Base-by-base conservation (phyloP, 768 basidiomycete species). In the Calvatia gigantea region DNA sequence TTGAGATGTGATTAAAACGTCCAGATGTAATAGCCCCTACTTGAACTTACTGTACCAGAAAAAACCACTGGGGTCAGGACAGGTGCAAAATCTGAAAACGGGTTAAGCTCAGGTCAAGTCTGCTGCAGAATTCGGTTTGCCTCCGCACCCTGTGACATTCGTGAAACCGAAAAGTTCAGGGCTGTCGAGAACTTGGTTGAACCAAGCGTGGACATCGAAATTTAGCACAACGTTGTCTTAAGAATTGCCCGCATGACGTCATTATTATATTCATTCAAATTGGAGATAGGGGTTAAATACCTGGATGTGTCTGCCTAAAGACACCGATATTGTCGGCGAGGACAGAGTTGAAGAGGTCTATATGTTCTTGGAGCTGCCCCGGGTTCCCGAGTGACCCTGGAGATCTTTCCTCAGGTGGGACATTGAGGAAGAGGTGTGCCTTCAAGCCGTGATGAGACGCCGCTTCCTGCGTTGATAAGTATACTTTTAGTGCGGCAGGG, bases 381-480 rank as follows among this genome's bases (percentile, higher is more conserved):
- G 75, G 31, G 46, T 70, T 68, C 54, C 68, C 68, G 28, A 77
- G 41, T 31, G 63, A 63, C 12, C 60, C 65, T 11, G 82, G 82
- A n/a, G 71, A 64, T 25, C 81, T 75, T 52, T 81, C 75, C 58
- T 75, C 77, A 19, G 82, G 78, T 29, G 81, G 79, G n/a, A 82
- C 80, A 58, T 80, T 82, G 64, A 82, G 66, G 66, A 83, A 82
- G 23, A 83, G 69, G 58, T 82, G 78, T 4, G 75, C 71, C 19
- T 61, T 64, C 14, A 81, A 72, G 39, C 77, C 76, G 43, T 69
- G 66, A 37, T 71, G 57, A 59, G 64, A 71, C 72, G 73, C 80
- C 76, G 56, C 9, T 49, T 58, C 59, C 63, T 66, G 39, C 41
- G 8, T 28, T 19, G 4, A 21, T 9, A 14, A 33, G 17, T 4